phyloP scores from a whole-genome alignment of 2,329 filamentous ascomycete species.

The Decorospora gaudefroyi region DNA sequence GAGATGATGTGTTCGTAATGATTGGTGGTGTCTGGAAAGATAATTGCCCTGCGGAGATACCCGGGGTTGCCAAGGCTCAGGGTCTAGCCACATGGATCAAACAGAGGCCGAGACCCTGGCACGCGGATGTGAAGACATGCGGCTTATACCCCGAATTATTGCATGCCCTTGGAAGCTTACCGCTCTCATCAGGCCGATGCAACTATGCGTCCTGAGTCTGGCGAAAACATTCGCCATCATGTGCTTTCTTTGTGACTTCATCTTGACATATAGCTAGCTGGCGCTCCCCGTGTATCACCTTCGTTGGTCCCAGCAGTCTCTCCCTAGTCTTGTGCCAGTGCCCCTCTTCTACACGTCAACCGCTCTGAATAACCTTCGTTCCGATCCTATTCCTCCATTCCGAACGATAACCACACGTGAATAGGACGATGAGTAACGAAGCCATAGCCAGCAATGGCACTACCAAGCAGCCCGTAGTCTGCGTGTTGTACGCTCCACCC shows the following conservation, averaged over 20 bases:
- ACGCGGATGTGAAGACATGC: conserved; percentile 23
- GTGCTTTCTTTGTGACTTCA: not conserved
- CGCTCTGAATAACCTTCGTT: conserved; percentile 9
- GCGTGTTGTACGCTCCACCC: conserved; percentile 70
- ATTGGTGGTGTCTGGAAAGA: conserved; percentile 17
- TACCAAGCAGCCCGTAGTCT: conserved; percentile 67
- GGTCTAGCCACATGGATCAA: conserved; percentile 25
- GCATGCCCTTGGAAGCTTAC: conserved; percentile 5
- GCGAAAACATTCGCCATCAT: not conserved
- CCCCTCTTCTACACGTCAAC: conserved; percentile 12
- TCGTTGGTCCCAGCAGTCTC: not conserved
- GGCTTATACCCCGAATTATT: conserved; percentile 11
- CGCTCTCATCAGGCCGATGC: not conserved
- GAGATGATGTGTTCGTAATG: conserved; percentile 5
- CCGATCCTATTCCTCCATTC: conserved; percentile 16
- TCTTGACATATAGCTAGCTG: not conserved
- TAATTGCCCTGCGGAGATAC: conserved; percentile 5
- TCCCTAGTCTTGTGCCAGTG: conserved; percentile 2
- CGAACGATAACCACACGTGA: conserved; percentile 3
- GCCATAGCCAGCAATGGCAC: conserved; percentile 16
- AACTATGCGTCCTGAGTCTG: conserved; percentile 17
- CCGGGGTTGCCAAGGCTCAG: conserved; percentile 15
- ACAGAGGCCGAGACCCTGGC: conserved; percentile 12
- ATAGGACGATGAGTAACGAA: conserved; percentile 29
- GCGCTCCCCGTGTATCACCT: not conserved